These are phyloP conservation scores for Hypocrella siamensis DNA, from an alignment of 2,329 filamentous ascomycete genomes.

Conservation along the genomic window DNA sequence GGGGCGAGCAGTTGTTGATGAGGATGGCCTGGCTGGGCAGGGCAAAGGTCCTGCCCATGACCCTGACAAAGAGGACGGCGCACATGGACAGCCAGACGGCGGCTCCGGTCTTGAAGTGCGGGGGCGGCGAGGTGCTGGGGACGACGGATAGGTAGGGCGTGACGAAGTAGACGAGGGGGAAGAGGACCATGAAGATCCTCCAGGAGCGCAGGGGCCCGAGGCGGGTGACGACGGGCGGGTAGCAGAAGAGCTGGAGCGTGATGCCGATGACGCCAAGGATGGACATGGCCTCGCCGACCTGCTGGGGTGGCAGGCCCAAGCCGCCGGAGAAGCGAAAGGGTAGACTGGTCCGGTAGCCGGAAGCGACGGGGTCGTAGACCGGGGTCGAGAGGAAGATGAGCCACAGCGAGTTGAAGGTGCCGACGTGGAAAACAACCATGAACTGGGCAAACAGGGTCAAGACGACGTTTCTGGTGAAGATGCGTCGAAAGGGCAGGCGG, in stretches of 20 bases:
- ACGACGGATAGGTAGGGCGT: slow-evolving; percentile 58
- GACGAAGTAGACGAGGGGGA: slow-evolving; percentile 53
- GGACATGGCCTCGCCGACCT: slow-evolving; percentile 64
- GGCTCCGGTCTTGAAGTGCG: slow-evolving; percentile 34
- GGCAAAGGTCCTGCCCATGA: slow-evolving; percentile 50
- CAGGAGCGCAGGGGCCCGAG: slow-evolving; percentile 56
- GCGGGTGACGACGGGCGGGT: slow-evolving; percentile 48
- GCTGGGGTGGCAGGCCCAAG: slow-evolving; percentile 53
- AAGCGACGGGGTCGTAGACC: slow-evolving; percentile 30
- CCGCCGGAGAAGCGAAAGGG: slow-evolving; percentile 58
- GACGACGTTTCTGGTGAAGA: slow-evolving; percentile 39
- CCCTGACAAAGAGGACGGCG: slow-evolving; percentile 46
- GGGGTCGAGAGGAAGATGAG: slow-evolving; percentile 65
- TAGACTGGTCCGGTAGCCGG: slow-evolving; percentile 18
- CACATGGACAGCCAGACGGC: slow-evolving; percentile 51
- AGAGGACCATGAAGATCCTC: slow-evolving; percentile 52
- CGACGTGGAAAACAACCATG: slow-evolving; percentile 56
- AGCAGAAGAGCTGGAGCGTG: slow-evolving; percentile 41
- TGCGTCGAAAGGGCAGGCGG: slow-evolving; percentile 33
- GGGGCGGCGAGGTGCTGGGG: slow-evolving; percentile 32
- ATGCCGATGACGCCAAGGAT: slow-evolving; percentile 66
- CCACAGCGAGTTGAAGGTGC: slow-evolving; percentile 62
- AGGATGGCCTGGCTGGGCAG: slow-evolving; percentile 29
- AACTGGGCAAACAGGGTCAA: slow-evolving; percentile 48
- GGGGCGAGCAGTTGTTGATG: slow-evolving; percentile 31